phyloP scores from a whole-genome alignment of 73 alveolate species.

The Uronychia setigera region DNA sequence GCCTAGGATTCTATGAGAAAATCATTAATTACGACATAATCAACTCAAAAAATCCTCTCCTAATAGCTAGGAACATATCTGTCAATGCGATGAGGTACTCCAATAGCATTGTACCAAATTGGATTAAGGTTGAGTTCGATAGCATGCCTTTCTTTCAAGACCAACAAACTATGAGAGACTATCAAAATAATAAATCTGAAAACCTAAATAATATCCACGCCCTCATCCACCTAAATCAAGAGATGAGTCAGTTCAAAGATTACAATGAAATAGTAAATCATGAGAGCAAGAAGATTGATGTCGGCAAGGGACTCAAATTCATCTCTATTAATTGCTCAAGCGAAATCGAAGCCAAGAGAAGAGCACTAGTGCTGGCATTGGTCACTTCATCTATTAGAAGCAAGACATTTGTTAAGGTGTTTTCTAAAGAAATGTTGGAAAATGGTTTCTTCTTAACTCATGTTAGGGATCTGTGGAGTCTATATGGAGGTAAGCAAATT shows the following conservation, averaged over 20 bases:
- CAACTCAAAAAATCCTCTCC: constrained; percentile 1
- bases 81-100: neutral
- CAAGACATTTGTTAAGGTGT: constrained; percentile 35
- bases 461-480: constrained; percentile 33
- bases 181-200: neutral
- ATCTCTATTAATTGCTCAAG: constrained; percentile 15
- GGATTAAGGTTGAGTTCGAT: constrained; percentile 2
- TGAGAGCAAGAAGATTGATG: constrained; percentile 16
- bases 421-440: constrained; percentile 25
- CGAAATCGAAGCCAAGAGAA: constrained; percentile 38
- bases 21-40: constrained; percentile 13
- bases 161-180: neutral
- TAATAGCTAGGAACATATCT: neutral
- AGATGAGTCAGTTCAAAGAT: neutral
- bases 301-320: constrained; percentile 36
- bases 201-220: constrained; percentile 10
- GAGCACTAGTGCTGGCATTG: constrained; percentile 52
- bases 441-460: constrained; percentile 22
- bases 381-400: constrained; percentile 30
- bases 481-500: constrained; percentile 7
- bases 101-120: neutral
- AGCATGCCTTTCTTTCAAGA: neutral
- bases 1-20: constrained; percentile 37
- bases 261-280: constrained; percentile 34
- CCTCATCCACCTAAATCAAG: constrained; percentile 10